phyloP scores from a whole-genome alignment of 306 rosid species.

The Amphicarpaea edgeworthii region DNA sequence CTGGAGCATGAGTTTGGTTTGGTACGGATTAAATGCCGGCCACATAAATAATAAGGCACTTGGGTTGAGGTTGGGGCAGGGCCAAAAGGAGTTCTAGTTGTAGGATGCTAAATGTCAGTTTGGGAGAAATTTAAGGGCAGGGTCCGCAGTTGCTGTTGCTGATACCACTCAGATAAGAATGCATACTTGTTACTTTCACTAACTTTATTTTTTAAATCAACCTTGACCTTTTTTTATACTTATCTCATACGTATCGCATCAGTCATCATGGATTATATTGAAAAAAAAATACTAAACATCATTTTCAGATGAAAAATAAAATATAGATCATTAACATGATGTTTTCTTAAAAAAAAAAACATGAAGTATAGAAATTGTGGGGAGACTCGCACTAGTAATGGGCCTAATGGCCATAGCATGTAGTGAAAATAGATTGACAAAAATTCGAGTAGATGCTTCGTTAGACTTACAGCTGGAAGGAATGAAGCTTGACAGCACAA shows the following conservation, averaged over 20 bases:
- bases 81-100: background rate
- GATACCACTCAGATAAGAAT: background rate
- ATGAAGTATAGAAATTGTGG: too few species aligned
- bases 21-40: background rate
- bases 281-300: background rate
- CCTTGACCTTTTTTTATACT: background rate
- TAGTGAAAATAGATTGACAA: too few species aligned
- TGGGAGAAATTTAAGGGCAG: background rate
- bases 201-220: background rate
- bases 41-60: slow-evolving; percentile 9
- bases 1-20: background rate
- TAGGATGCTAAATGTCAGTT: background rate
- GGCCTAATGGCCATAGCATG: too few species aligned
- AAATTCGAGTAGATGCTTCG: too few species aligned
- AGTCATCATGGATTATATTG: background rate
- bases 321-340: too few species aligned
- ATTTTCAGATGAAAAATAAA: background rate
- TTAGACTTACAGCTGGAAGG: too few species aligned
- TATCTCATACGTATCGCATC: background rate
- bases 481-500: too few species aligned
- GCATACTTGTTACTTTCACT: background rate
- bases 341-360: too few species aligned
- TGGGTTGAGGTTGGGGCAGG: background rate
- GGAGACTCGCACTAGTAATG: too few species aligned
- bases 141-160: background rate